phyloP scores from a whole-genome alignment of 75 land plant genomes.

The Sequoia sempervirens region DNA sequence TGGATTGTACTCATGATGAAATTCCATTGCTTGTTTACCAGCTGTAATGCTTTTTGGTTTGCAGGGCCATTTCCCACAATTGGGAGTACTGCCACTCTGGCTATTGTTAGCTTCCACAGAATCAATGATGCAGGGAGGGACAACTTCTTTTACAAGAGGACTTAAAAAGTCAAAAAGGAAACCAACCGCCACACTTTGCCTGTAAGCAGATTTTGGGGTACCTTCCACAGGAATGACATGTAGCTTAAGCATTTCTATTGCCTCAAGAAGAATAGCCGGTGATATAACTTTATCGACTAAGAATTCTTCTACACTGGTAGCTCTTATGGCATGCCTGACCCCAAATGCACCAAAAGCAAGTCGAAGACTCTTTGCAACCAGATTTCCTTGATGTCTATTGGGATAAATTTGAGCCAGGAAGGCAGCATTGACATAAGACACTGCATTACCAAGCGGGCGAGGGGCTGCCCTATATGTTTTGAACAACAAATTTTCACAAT shows the following conservation, averaged over 20 bases:
- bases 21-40: constrained; percentile 41
- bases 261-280: constrained; percentile 42
- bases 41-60: constrained; percentile 11
- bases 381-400: constrained; percentile 12
- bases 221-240: constrained; percentile 40
- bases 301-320: constrained; percentile 55
- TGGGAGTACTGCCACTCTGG: background rate
- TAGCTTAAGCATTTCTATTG: constrained; percentile 40
- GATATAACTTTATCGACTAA: constrained; percentile 42
- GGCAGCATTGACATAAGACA: constrained; percentile 80
- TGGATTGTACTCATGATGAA: constrained; percentile 42
- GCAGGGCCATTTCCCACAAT: background rate
- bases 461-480: constrained; percentile 82
- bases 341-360: constrained; percentile 93
- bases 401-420: constrained; percentile 48
- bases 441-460: constrained; percentile 79
- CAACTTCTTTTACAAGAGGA: constrained; percentile 19
- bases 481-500: constrained; percentile 25
- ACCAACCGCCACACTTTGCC: constrained; percentile 65
- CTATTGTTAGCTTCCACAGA: background rate
- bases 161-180: constrained; percentile 62
- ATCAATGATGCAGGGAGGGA: background rate
- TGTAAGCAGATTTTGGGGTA: constrained; percentile 39
- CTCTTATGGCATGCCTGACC: constrained; percentile 66
- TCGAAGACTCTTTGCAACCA: constrained; percentile 22